These are phyloP conservation scores for Corrigiola litoralis DNA, from an alignment of 179 eudicot genomes.

Conservation along the genomic window DNA sequence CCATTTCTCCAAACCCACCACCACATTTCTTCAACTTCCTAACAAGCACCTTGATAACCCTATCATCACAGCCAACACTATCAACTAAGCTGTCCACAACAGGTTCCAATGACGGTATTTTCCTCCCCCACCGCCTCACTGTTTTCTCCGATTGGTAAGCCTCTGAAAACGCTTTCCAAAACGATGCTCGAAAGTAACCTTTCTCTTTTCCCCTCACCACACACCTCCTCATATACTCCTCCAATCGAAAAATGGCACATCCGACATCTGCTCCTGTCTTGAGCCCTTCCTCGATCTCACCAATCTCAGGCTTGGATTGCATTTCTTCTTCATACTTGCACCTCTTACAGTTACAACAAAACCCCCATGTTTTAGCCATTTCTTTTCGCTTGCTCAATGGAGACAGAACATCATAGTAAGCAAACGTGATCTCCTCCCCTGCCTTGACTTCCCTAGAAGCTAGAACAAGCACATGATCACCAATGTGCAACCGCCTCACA, in stretches of 20 bases:
- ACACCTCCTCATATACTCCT: conserved; percentile 67
- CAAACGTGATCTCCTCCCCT: conserved; percentile 77
- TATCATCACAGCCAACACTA: conserved; percentile 72
- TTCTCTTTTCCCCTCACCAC: conserved; percentile 64
- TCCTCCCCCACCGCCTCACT: conserved; percentile 68
- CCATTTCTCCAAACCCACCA: conserved; percentile 57
- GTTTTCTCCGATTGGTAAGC: conserved; percentile 53
- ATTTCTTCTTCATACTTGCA: conserved; percentile 59
- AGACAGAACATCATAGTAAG: conserved; percentile 63
- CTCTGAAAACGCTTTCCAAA: conserved; percentile 59
- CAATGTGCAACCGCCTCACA: conserved; percentile 66
- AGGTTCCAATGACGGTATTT: conserved; percentile 51
- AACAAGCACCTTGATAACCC: conserved; percentile 48
- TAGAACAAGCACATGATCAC: conserved; percentile 59
- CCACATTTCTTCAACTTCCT: conserved; percentile 54
- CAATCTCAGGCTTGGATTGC: conserved; percentile 46
- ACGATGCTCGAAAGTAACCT: conserved; percentile 74
- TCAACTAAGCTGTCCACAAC: conserved; percentile 67
- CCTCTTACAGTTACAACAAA: conserved; percentile 59
- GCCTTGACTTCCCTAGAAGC: conserved; percentile 72
- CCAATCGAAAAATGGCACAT: conserved; percentile 47
- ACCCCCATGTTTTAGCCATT: conserved; percentile 71
- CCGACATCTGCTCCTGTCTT: conserved; percentile 63
- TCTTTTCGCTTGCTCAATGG: conserved; percentile 47
- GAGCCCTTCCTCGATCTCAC: conserved; percentile 51